Evolutionary conservation across 2,329 filamentous ascomycete genomes (phyloP).

Genomic region (Dendrostoma leiphaemia): DNA sequence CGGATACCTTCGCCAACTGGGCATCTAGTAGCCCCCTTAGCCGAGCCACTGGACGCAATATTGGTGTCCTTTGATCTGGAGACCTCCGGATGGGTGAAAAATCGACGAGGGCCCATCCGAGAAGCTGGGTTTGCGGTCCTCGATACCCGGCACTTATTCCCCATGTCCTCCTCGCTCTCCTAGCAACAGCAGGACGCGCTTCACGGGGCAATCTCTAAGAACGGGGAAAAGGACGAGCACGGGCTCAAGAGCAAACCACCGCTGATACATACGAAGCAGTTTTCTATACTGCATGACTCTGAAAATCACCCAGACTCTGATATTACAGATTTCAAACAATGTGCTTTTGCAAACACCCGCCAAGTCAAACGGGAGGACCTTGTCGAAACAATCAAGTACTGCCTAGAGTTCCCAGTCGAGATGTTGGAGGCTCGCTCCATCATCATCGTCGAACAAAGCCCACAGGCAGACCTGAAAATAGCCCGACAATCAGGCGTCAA

Average conservation of each 20-base stretch:
- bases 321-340: background rate
- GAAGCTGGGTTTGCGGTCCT: slow-evolving; percentile 1
- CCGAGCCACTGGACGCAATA: background rate
- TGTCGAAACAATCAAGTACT: background rate
- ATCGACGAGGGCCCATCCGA: background rate
- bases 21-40: background rate
- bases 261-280: slow-evolving; percentile 2
- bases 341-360: slow-evolving; percentile 1
- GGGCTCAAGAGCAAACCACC: background rate
- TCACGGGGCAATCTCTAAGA: background rate
- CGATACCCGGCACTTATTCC: background rate
- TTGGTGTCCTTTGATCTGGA: slow-evolving; percentile 6
- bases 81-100: background rate
- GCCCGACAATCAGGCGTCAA: background rate
- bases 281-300: slow-evolving; percentile 2
- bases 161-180: background rate
- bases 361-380: background rate
- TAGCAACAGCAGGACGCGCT: background rate
- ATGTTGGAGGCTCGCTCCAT: background rate
- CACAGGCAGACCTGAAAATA: slow-evolving; percentile 4
- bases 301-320: slow-evolving; percentile 7
- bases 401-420: background rate
- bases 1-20: background rate
- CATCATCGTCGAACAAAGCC: slow-evolving; percentile 3
- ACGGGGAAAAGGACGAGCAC: background rate